Evolutionary conservation across 1,139 yeast species (phyloP).

Genomic region (Yamadazyma kanchanaburiensis): DNA sequence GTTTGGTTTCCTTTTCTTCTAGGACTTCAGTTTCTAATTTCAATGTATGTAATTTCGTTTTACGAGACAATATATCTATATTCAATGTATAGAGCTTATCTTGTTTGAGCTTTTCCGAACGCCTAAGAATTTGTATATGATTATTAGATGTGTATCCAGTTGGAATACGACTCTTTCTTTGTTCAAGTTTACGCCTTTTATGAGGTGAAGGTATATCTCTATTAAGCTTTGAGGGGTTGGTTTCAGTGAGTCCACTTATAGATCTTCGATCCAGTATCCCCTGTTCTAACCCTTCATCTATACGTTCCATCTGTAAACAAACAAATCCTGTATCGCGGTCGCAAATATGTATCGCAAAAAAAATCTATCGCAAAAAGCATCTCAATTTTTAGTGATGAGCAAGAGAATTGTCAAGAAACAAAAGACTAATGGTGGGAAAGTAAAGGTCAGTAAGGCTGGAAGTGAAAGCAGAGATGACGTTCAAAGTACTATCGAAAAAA

Average conservation of each 20-base stretch:
- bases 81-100: slow-evolving; percentile 14
- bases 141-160: slow-evolving; percentile 11
- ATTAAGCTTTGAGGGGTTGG: no score
- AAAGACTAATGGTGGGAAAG: background rate
- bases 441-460: slow-evolving; percentile 1
- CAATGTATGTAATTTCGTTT: slow-evolving; percentile 34
- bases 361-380: no score
- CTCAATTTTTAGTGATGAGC: no score
- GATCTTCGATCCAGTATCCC: no score
- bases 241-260: no score
- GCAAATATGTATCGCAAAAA: no score
- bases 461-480: no score
- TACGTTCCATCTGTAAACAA: no score
- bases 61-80: slow-evolving; percentile 25
- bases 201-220: slow-evolving; percentile 6
- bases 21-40: slow-evolving; percentile 38
- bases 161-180: slow-evolving; percentile 13
- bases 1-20: slow-evolving; percentile 26
- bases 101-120: slow-evolving; percentile 11
- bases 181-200: slow-evolving; percentile 8
- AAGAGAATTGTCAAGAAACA: background rate
- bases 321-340: no score
- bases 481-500: slow-evolving; percentile 2
- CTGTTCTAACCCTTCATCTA: no score
- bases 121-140: slow-evolving; percentile 9